Base-by-base conservation (phyloP, 164 flowering plant genomes). In the Aristolochia californica region DNA sequence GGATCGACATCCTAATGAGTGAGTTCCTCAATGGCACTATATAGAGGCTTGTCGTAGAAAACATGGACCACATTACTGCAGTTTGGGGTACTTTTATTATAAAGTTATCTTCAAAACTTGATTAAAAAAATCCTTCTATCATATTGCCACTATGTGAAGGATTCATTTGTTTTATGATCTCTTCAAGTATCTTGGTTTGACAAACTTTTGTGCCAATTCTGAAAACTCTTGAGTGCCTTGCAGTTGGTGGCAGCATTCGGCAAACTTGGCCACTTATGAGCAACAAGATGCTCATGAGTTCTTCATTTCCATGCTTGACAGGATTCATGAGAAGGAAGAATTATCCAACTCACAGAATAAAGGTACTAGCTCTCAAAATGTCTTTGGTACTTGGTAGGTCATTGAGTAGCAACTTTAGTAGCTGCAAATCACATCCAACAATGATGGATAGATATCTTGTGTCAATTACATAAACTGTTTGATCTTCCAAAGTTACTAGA, bases 241-340 rank as follows among this genome's bases (percentile, higher is more conserved):
- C 78, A 83, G 83, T 66, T 83, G 88, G 88, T 83, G 88, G 88
- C 82, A 77, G 69, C 85, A 83, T 70, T 66, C 83, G 4, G 65
- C 77, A 45, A 76, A 80, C 73, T 72, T 79, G 40, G 88, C 85
- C 45, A 71, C 76, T 65, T 83, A 83, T 13, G 85, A 77, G 70
- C 82, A 79, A 69, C 85, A 80, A 67, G 85, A 80, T 66, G 83
- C 88, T 56, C 88, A 83, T 68, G 88, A 80, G 69, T 83, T 83
- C 68, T 83, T 83, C 74, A 80, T 83, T 55, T 80, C 88, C 48
- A 49, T 83, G 66, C 77, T 83, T 34, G 82, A 79, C 62, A 70
- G 76, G 18, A 79, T 83, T 38, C 88, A 83, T 74, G 85, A 79
- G 70, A 78, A 68, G 43, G 88, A 75, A 59, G 68, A 70, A 53